These are phyloP conservation scores for Erodium texanum DNA, from an alignment of 441 rosid species.

Conservation along the genomic window DNA sequence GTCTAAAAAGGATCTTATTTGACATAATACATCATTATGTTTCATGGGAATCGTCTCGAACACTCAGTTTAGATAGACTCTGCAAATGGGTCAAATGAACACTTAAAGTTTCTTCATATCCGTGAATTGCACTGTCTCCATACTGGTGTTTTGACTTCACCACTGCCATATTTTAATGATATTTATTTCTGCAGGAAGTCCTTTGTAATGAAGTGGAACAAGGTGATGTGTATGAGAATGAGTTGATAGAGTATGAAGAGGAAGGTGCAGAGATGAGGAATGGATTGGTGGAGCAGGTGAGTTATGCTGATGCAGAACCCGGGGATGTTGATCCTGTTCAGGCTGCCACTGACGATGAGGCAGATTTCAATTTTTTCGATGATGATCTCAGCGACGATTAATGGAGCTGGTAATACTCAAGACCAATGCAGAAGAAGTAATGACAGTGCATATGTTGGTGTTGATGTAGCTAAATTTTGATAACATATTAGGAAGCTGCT, in stretches of 20 bases:
- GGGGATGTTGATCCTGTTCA: slow-evolving; percentile 28
- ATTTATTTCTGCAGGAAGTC: slow-evolving; percentile 26
- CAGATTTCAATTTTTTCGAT: slow-evolving; percentile 33
- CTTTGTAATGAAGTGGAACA: slow-evolving; percentile 26
- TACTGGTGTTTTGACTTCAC: too few species aligned
- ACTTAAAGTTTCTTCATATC: too few species aligned
- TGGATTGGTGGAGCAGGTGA: slow-evolving; percentile 23
- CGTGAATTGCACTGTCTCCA: too few species aligned
- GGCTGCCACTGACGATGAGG: slow-evolving; percentile 30
- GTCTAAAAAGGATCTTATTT: not conserved
- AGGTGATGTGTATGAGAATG: slow-evolving; percentile 29
- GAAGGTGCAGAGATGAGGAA: slow-evolving; percentile 24
- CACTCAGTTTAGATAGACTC: too few species aligned
- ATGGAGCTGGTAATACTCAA: not conserved
- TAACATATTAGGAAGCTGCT: slow-evolving; percentile 1
- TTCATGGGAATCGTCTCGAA: too few species aligned
- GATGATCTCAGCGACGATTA: slow-evolving; percentile 36
- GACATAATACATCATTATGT: not conserved
- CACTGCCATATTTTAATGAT: not conserved
- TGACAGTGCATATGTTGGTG: not conserved
- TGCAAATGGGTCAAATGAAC: too few species aligned
- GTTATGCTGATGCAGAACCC: slow-evolving; percentile 32
- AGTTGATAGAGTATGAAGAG: slow-evolving; percentile 26
- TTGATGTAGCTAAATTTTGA: slow-evolving; percentile 7
- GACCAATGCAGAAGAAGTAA: not conserved